These are phyloP conservation scores for Entophlyctis luteolus DNA, from an alignment of 192 early-diverging fungal species.

Conservation along the genomic window DNA sequence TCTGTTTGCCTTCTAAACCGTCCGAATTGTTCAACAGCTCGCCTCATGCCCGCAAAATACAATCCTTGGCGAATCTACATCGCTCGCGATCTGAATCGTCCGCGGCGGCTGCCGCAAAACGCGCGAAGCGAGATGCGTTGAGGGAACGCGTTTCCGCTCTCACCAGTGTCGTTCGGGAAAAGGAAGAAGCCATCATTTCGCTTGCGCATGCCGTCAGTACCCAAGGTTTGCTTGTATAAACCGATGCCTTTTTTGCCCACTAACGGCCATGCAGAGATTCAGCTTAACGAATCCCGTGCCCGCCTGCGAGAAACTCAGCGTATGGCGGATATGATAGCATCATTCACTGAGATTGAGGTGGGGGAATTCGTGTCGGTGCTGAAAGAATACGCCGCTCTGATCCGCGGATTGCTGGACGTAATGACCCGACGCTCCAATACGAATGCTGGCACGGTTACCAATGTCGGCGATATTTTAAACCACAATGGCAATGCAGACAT, in stretches of 20 bases:
- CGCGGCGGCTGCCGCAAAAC: too few species aligned
- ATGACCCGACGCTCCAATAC: too few species aligned
- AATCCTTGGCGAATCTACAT: background rate
- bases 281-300: background rate
- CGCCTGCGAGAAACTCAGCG: slow-evolving; percentile 3
- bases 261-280: background rate
- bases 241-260: too few species aligned
- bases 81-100: background rate
- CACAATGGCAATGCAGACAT: too few species aligned
- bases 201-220: background rate
- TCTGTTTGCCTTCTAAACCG: background rate
- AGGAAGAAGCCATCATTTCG: background rate
- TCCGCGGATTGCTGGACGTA: slow-evolving; percentile 4
- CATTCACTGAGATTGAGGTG: background rate
- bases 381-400: slow-evolving; percentile 9
- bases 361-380: slow-evolving; percentile 1
- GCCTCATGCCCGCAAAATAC: background rate
- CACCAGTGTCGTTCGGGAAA: background rate
- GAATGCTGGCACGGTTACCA: too few species aligned
- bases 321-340: background rate
- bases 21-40: background rate
- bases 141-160: background rate
- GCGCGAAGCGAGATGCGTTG: background rate
- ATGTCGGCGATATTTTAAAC: too few species aligned
- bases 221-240: too few species aligned